These are phyloP conservation scores for Trichoderma citrinoviride DNA, from an alignment of 2,329 filamentous ascomycete genomes.

Conservation along the genomic window DNA sequence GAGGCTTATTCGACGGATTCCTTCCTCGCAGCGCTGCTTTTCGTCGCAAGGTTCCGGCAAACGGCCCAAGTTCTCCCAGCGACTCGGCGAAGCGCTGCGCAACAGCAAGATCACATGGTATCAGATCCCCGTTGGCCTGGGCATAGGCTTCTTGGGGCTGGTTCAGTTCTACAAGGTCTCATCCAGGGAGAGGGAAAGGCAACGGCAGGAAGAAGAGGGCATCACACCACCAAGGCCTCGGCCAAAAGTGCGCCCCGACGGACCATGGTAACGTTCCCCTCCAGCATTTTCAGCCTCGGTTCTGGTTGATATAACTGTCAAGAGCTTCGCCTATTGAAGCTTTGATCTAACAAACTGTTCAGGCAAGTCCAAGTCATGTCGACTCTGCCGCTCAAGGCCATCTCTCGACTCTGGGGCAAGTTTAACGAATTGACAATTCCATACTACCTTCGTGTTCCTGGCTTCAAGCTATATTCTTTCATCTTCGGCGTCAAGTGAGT, in stretches of 20 bases:
- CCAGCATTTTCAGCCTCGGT: background rate
- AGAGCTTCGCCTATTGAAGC: background rate
- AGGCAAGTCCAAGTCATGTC: slow-evolving; percentile 92
- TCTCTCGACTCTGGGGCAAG: slow-evolving; percentile 83
- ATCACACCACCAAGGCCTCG: slow-evolving; percentile 49
- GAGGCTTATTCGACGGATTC: slow-evolving; percentile 25
- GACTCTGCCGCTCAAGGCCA: slow-evolving; percentile 82
- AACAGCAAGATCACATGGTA: slow-evolving; percentile 74
- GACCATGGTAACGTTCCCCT: slow-evolving; percentile 66
- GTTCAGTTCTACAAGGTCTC: slow-evolving; percentile 80
- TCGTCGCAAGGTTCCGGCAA: slow-evolving; percentile 39
- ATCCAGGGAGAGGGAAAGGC: slow-evolving; percentile 52
- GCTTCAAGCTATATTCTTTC: slow-evolving; percentile 88
- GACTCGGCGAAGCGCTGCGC: slow-evolving; percentile 49
- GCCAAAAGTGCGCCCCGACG: slow-evolving; percentile 70
- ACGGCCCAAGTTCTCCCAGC: slow-evolving; percentile 50
- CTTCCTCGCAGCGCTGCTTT: slow-evolving; percentile 32
- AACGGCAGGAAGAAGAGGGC: slow-evolving; percentile 40
- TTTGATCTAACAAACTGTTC: too few relatives aligned
- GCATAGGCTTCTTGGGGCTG: slow-evolving; percentile 78
- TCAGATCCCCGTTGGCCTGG: slow-evolving; percentile 82
- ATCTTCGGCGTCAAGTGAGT: slow-evolving; percentile 80
- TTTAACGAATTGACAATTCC: slow-evolving; percentile 90
- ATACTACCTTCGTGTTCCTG: slow-evolving; percentile 81
- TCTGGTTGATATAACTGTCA: background rate